Evolutionary conservation across 225 moss, liverwort and hornwort species (phyloP).

Genomic region (Pleurozium schreberi): DNA sequence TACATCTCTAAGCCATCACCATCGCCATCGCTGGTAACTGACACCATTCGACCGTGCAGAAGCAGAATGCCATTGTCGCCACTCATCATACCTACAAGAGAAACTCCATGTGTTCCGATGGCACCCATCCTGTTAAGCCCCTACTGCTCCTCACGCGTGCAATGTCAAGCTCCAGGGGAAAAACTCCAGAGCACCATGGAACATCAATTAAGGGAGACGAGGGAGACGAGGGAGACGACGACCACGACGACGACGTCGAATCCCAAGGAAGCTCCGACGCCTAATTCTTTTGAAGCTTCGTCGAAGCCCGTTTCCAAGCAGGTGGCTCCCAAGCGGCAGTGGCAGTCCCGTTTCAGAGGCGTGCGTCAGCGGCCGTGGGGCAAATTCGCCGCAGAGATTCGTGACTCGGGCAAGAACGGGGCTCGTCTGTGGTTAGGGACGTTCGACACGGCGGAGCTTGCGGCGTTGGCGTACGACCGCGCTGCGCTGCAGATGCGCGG

Average conservation of each 20-base stretch:
- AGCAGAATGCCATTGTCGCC: background rate
- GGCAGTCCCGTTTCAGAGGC: conserved; percentile 8
- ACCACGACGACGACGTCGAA: too few species aligned
- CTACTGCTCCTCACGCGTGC: background rate
- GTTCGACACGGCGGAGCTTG: conserved; percentile 26
- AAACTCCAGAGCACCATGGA: background rate
- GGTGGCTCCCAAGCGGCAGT: background rate
- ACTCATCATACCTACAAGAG: background rate
- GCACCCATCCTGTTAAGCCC: background rate
- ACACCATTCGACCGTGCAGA: background rate
- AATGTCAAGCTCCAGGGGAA: background rate
- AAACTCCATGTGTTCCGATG: too few species aligned
- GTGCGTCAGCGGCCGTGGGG: conserved; percentile 36
- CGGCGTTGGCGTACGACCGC: conserved; percentile 30
- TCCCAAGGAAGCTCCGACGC: background rate
- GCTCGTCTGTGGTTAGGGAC: conserved; percentile 31
- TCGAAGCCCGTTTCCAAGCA: background rate
- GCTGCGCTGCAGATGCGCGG: conserved; percentile 28
- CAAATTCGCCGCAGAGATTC: conserved; percentile 34
- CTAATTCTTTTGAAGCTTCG: background rate
- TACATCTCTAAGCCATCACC: background rate
- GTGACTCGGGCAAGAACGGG: conserved; percentile 14
- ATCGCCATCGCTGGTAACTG: background rate
- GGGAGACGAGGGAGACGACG: background rate
- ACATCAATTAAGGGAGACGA: background rate